Conservation (phyloP, 2,329 filamentous ascomycete genomes). For the Knufia fluminis region DNA sequence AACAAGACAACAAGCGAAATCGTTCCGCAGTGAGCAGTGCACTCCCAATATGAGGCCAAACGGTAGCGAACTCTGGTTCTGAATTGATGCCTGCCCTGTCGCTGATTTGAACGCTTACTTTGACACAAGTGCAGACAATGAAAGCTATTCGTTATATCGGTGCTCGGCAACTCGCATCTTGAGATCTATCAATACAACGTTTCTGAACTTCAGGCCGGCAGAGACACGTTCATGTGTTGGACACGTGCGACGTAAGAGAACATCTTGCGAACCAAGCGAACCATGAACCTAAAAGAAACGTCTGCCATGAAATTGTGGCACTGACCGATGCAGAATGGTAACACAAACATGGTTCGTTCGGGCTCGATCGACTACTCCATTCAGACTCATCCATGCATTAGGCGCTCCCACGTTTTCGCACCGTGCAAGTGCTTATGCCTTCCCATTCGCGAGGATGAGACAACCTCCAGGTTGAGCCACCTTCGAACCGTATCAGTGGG, state of each 20-base stretch:
- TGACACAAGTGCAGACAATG: not conserved
- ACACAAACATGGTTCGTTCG: not conserved
- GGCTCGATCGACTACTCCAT: not conserved
- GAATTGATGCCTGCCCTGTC: too few relatives aligned
- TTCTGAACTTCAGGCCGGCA: not conserved
- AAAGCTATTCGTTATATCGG: not conserved
- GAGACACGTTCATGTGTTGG: not conserved
- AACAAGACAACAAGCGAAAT: too few relatives aligned
- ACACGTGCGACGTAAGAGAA: not conserved
- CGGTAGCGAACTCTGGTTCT: too few relatives aligned
- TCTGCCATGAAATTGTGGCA: not conserved
- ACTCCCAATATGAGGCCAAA: too few relatives aligned
- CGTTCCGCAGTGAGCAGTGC: too few relatives aligned
- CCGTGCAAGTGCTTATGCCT: not conserved
- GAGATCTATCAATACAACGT: not conserved
- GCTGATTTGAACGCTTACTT: too few relatives aligned
- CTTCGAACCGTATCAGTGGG: not conserved
- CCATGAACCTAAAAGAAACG: not conserved
- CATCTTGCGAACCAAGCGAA: not conserved
- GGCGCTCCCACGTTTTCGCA: not conserved
- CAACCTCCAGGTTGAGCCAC: not conserved
- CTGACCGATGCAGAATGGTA: not conserved
- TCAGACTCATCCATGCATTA: not conserved
- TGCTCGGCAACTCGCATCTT: not conserved
- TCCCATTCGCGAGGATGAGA: not conserved